Percentiles rank a stretch among this genome's conserved stretches.
These are phyloP conservation scores for Taiozyma onychis DNA, from an alignment of 1,139 yeast species.

Conservation along the genomic window DNA sequence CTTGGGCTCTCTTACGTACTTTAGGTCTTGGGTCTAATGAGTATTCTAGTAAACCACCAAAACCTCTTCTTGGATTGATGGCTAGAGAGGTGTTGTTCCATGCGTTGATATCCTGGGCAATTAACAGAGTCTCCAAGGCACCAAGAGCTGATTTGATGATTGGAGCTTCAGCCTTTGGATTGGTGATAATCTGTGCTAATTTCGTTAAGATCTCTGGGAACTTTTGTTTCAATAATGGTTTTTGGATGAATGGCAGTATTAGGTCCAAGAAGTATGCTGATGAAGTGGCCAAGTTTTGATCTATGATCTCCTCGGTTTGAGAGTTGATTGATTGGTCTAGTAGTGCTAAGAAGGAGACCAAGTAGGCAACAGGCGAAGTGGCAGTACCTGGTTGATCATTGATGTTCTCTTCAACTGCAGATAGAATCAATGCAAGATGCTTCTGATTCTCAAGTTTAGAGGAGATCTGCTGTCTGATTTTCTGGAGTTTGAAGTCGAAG, in stretches of 20 bases:
- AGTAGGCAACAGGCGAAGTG: conserved; percentile 64
- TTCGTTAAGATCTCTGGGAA: conserved; percentile 74
- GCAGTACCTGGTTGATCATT: conserved; percentile 52
- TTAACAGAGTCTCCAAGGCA: conserved; percentile 68
- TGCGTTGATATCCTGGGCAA: conserved; percentile 74
- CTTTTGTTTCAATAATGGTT: conserved; percentile 59
- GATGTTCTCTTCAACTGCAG: conserved; percentile 88
- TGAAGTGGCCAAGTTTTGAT: conserved; percentile 61
- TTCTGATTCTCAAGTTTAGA: conserved; percentile 84
- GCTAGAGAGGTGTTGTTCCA: conserved; percentile 56
- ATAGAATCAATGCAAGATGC: conserved; percentile 65
- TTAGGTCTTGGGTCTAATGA: conserved; percentile 90
- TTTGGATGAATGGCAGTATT: conserved; percentile 71
- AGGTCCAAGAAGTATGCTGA: conserved; percentile 80
- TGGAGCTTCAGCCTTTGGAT: conserved; percentile 74
- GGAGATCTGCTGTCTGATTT: conserved; percentile 61
- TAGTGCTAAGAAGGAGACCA: conserved; percentile 76
- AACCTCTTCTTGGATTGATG: conserved; percentile 76
- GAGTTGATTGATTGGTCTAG: conserved; percentile 66
- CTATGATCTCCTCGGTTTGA: conserved; percentile 46
- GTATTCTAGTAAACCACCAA: conserved; percentile 74
- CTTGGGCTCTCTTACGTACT: conserved; percentile 92
- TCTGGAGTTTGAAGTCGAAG: conserved; percentile 62
- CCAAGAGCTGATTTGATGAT: conserved; percentile 80
- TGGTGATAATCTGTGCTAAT: conserved; percentile 75